Percentiles rank a stretch among this genome's conserved stretches.
Evolutionary conservation across 305 asterid species (phyloP).

Genomic region (Fraxinus latifolia): DNA sequence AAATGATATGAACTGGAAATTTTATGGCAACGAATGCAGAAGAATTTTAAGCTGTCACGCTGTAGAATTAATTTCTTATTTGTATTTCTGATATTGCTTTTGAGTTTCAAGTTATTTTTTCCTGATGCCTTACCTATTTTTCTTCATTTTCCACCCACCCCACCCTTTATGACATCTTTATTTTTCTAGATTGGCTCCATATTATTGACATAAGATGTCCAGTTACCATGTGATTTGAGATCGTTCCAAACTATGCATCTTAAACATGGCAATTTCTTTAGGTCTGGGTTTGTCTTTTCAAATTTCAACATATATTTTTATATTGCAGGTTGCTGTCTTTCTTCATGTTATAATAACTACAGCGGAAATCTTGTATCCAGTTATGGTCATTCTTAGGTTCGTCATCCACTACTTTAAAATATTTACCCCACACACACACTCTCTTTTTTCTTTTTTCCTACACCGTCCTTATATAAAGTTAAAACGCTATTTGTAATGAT

Average conservation of each 20-base stretch:
- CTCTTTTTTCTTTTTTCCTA: not conserved
- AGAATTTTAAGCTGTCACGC: constrained; percentile 13
- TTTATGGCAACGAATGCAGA: constrained; percentile 10
- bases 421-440: not conserved
- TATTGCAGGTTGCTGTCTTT: constrained; percentile 36
- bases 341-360: constrained; percentile 37
- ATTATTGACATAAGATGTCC: not conserved
- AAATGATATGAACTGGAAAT: constrained; percentile 10
- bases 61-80: not conserved
- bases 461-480: not conserved
- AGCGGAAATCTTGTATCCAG: constrained; percentile 41
- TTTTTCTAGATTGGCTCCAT: not conserved
- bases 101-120: not conserved
- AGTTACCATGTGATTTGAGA: not conserved
- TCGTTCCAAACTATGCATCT: not conserved
- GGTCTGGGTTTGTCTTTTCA: not conserved
- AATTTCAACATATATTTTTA: not conserved
- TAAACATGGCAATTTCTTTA: not conserved
- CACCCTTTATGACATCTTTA: not conserved
- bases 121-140: constrained; percentile 1
- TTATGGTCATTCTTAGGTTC: constrained; percentile 46
- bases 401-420: constrained; percentile 15
- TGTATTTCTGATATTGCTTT: not conserved
- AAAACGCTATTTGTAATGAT: not conserved
- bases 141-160: not conserved